Percentiles rank a stretch among this genome's conserved stretches.
phyloP scores from a whole-genome alignment of 2,329 filamentous ascomycete genomes.

The Colletotrichum sp. region DNA sequence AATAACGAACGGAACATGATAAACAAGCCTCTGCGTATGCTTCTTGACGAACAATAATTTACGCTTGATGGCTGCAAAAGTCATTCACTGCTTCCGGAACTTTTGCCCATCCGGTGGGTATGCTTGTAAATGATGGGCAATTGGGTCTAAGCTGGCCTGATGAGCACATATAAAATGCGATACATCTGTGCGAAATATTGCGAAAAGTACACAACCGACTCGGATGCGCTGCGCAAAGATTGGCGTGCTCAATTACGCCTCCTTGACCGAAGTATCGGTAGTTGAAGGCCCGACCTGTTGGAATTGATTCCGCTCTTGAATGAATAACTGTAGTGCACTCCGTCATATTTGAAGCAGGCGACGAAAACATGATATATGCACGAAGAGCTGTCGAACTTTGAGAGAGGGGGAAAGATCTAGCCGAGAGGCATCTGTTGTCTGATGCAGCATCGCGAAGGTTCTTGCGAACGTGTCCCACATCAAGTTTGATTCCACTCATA shows the following conservation, averaged over 20 bases:
- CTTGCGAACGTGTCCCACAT: neutral
- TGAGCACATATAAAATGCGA: neutral
- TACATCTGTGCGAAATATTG: neutral
- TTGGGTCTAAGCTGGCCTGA: neutral
- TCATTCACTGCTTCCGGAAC: no score
- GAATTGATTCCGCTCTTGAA: neutral
- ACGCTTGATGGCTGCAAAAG: no score
- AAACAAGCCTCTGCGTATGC: neutral
- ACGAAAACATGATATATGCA: neutral
- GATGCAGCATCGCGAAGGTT: neutral
- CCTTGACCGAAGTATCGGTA: neutral
- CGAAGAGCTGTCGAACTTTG: neutral
- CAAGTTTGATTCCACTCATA: neutral
- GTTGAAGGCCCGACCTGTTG: neutral
- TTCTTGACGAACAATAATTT: neutral
- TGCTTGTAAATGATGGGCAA: neutral
- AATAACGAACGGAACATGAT: neutral
- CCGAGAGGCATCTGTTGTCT: neutral
- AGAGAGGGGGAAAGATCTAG: neutral
- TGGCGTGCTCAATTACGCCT: neutral
- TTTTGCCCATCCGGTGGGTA: neutral
- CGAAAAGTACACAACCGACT: neutral
- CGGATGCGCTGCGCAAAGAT: neutral
- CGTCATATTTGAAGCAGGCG: no score
- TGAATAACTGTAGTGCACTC: no score